Base-by-base conservation (phyloP, 805 yeast species). In the Allodekkera sacchari region DNA sequence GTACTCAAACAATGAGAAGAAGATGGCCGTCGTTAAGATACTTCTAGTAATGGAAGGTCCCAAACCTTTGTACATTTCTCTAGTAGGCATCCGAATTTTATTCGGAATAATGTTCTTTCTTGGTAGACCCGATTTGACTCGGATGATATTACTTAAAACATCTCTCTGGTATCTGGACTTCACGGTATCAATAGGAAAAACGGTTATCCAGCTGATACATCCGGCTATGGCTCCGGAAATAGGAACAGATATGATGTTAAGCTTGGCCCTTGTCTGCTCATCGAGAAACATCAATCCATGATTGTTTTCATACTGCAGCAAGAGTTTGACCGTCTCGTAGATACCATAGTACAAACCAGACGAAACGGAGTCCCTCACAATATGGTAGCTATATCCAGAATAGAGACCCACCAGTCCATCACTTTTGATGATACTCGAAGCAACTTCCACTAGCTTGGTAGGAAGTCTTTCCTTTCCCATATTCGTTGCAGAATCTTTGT, bases 191-290 rank as follows among this genome's bases (percentile, higher is more conserved):
- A 84, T 50, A 4, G 95, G 94, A 57, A 80, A 85, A 4, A 83
- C 77, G 1, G 74, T 53, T 3, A 74, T 55, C 94, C 94, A 83
- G 31, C 85, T 68, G 12, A 79, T 55, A 12, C 78, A 68, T 3
- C 95, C 95, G 4, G 92, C 73, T 16, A 76, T 40, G 0, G 85
- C 94, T n/a, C 94, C 95, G 1, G 89, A 81, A 3, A 77, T 22
- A 3, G 79, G 75, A 15, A 77, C 64, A 7, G 74, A 59, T 5
- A 66, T 19, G 9, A 18, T 18, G 11, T 30, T 24, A 14, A 30
- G 14, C 8, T 25, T 17, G 46, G 42, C 14, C 31, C 58, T 46
- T 11, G 47, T 43, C 33, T 50, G 27, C 14, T 30, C 30, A 5
- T 34, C 33, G n/a, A n/a, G n/a, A n/a, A n/a, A n/a, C 10, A 30